Evolutionary conservation across 352 stramenopile species (phyloP).

Genomic region (Pythium rhizo-oryzae): DNA sequence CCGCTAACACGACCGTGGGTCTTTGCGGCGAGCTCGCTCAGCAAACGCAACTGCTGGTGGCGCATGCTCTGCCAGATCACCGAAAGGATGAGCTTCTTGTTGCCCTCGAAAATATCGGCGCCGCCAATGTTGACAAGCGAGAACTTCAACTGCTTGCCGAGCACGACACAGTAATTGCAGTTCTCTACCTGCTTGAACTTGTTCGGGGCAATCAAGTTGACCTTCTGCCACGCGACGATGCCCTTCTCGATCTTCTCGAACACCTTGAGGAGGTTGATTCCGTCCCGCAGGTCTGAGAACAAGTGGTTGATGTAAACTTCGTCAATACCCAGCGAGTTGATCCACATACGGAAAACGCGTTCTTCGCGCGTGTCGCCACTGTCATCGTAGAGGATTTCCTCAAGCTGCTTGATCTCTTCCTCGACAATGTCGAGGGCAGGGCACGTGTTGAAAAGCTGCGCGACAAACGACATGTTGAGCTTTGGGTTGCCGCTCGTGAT

Average conservation of each 20-base stretch:
- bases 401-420: constrained; percentile 84
- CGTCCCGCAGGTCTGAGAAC: constrained; percentile 89
- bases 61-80: constrained; percentile 96
- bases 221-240: constrained; percentile 87
- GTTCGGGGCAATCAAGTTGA: constrained; percentile 89
- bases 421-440: constrained; percentile 81
- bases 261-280: constrained; percentile 89
- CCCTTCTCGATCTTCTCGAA: constrained; percentile 91
- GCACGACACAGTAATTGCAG: constrained; percentile 89
- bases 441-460: constrained; percentile 93
- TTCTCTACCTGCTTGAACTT: constrained; percentile 92
- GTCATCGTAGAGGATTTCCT: constrained; percentile 90
- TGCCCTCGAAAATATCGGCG: constrained; percentile 91
- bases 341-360: constrained; percentile 92
- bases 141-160: constrained; percentile 90
- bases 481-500: constrained; percentile 93
- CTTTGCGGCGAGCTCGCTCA: constrained; percentile 55
- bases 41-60: constrained; percentile 88
- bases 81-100: constrained; percentile 93
- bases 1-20: constrained; percentile 38
- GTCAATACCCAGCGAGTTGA: constrained; percentile 91
- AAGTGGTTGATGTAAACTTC: constrained; percentile 92
- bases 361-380: constrained; percentile 87
- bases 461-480: constrained; percentile 91
- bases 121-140: constrained; percentile 91